Evolutionary conservation across 2,329 filamentous ascomycete species (phyloP).

Genomic region (Sporothrix phasma): DNA sequence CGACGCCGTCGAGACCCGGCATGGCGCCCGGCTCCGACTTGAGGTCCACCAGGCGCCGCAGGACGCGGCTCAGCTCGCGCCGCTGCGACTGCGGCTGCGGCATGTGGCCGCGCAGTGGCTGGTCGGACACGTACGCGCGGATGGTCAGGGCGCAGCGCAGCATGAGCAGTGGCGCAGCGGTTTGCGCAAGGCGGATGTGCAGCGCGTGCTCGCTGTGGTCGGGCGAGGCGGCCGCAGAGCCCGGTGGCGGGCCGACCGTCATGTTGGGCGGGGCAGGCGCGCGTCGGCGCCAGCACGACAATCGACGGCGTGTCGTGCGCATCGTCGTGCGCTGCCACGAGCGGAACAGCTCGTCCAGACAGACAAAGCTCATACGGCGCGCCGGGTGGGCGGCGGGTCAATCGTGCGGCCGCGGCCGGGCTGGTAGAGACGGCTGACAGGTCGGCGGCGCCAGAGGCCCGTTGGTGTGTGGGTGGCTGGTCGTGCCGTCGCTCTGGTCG

Average conservation of each 20-base stretch:
- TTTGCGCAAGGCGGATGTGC: slow-evolving; percentile 57
- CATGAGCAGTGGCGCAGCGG: slow-evolving; percentile 71
- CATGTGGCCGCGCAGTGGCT: slow-evolving; percentile 79
- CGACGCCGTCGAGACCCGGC: slow-evolving; percentile 42
- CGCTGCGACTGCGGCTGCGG: slow-evolving; percentile 77
- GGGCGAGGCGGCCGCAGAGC: slow-evolving; percentile 18
- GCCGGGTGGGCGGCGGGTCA: slow-evolving; percentile 51
- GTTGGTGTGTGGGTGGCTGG: neutral
- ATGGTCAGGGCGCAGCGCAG: slow-evolving; percentile 70
- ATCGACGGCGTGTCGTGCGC: slow-evolving; percentile 28
- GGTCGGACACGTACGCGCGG: slow-evolving; percentile 81
- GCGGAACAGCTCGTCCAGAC: slow-evolving; percentile 68
- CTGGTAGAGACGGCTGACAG: slow-evolving; percentile 53
- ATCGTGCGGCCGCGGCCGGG: slow-evolving; percentile 63
- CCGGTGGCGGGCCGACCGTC: slow-evolving; percentile 31
- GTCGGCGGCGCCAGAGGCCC: neutral
- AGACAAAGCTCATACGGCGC: slow-evolving; percentile 68
- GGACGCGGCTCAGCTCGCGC: slow-evolving; percentile 64
- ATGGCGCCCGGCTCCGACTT: slow-evolving; percentile 62
- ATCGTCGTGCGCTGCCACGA: slow-evolving; percentile 41
- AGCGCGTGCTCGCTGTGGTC: slow-evolving; percentile 27
- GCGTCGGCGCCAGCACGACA: slow-evolving; percentile 36
- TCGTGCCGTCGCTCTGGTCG: slow-evolving; percentile 34
- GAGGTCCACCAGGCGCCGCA: slow-evolving; percentile 56
- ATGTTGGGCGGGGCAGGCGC: slow-evolving; percentile 24